Evolutionary conservation across 306 rosid genomes (phyloP).

Genomic region (Vigna hirtella): DNA sequence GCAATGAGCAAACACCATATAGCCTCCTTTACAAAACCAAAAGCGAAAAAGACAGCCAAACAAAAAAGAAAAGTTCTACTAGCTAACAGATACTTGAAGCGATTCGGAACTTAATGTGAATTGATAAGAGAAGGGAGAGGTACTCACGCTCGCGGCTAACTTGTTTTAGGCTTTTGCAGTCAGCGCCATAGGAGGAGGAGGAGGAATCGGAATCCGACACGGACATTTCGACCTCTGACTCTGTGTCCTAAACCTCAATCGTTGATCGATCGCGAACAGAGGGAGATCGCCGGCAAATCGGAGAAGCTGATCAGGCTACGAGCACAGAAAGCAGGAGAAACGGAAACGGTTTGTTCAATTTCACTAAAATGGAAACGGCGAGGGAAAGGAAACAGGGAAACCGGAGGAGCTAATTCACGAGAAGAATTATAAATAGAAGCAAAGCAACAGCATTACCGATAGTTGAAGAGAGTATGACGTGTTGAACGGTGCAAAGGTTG

Average conservation of each 20-base stretch:
- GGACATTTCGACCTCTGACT: conserved; percentile 21
- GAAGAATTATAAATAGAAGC: not conserved
- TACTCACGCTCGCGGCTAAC: conserved; percentile 52
- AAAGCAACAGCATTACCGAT: not conserved
- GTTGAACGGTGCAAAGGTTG: conserved; percentile 45
- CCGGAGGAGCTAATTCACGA: not conserved
- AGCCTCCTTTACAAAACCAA: conserved; percentile 14
- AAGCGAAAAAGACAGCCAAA: not conserved
- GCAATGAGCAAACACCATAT: not conserved
- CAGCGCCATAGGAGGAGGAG: conserved; percentile 49
- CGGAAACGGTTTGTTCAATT: conserved; percentile 14
- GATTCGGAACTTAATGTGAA: conserved; percentile 15
- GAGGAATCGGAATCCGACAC: conserved; percentile 55
- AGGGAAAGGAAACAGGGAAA: not conserved
- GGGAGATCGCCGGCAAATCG: conserved; percentile 43
- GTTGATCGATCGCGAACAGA: conserved; percentile 34
- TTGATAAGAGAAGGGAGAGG: conserved; percentile 1
- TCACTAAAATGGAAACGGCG: not conserved
- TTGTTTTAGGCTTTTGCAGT: conserved; percentile 50
- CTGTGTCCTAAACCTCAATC: conserved; percentile 36
- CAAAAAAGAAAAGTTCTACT: not conserved
- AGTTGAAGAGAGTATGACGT: conserved; percentile 44
- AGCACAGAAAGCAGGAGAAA: not conserved
- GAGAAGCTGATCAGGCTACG: conserved; percentile 32
- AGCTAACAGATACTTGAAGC: not conserved